Evolutionary conservation across 768 basidiomycete species (phyloP), one percentile per base, ranked within the genome.

Genomic region (Macrolepiota albuminosa): DNA sequence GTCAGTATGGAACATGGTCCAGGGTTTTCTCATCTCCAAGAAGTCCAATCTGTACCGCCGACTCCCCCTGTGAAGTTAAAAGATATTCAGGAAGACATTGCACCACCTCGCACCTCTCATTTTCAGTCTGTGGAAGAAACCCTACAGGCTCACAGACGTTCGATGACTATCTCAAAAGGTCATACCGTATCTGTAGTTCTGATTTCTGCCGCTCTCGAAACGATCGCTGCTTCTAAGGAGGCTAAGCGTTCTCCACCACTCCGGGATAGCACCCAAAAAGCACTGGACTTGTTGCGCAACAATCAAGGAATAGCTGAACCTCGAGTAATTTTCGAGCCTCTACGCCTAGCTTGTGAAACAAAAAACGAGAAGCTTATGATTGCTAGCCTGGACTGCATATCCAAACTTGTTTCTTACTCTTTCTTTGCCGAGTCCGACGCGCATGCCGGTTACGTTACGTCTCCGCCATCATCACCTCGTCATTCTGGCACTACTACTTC

Each of bases 341-440:
- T 99, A 57, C 86, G 93, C 52, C 79, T 98, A 55, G 97, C 97
- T 9, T 98, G 97, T 75, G 96, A 98, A 78, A 98, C 95, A 4
- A 84, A 87, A 54, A 91, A 82, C 63, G 95, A 98, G 71, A 93
- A 93, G 65, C 83, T 98, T 37, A 92, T 95, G 88, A 93, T 97
- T 70, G 92, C 95, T 18, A 96, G 95, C 66, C 78, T 99, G 71
- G 97, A 99, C 73, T 95, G 97, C 69, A 94, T 98, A 61, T 93
- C 94, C 57, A 99, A 99, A 74, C 84, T 99, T 64, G 92, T 98
- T 63, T 95, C 95, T 7, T 93, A 98, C 73, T 95, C 93, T 29
- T 98, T 98, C 83, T 98, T 98, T 69, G 84, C 85, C 46, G 95
- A 97, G 66, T 72, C 82, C 36, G 74, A 78, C 39, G 71, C 78